phyloP scores from a whole-genome alignment of 495 filamentous ascomycete species.

The Tuber brumale region DNA sequence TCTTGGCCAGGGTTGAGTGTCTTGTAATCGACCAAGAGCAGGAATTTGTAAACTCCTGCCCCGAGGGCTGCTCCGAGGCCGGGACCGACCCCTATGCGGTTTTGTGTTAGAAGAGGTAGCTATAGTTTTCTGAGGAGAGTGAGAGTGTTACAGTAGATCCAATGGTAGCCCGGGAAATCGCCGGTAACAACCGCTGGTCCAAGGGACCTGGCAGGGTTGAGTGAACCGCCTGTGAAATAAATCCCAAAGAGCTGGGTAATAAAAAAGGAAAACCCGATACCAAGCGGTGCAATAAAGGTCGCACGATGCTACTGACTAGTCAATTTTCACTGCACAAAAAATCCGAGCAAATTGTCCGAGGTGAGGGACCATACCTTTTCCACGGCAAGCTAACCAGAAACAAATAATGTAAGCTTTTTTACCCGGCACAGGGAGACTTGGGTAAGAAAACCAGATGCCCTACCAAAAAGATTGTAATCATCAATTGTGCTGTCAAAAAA shows the following conservation, averaged over 20 bases:
- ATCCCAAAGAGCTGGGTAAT: constrained; percentile 63
- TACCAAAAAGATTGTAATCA: constrained; percentile 70
- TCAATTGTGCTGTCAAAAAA: constrained; percentile 69
- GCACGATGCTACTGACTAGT: constrained; percentile 52
- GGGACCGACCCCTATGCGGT: constrained; percentile 49
- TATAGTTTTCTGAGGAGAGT: background rate
- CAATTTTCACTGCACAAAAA: background rate
- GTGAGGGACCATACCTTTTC: constrained; percentile 51
- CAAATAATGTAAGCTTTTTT: constrained; percentile 18
- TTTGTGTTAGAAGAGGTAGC: constrained; percentile 9
- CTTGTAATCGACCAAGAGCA: constrained; percentile 42
- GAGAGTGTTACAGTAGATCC: constrained; percentile 54
- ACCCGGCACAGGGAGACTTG: background rate
- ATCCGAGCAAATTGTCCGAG: background rate
- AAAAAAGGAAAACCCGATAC: constrained; percentile 68
- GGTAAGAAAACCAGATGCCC: background rate
- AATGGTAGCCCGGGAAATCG: constrained; percentile 61
- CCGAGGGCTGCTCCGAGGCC: constrained; percentile 41
- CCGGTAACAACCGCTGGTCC: constrained; percentile 61
- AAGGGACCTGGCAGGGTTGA: constrained; percentile 68
- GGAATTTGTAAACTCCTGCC: constrained; percentile 37
- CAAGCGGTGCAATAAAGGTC: constrained; percentile 71
- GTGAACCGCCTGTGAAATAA: constrained; percentile 62
- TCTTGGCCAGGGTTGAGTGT: constrained; percentile 44
- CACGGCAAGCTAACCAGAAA: constrained; percentile 52